Conservation (phyloP, 345 rosid genomes). For the Draba incana region DNA sequence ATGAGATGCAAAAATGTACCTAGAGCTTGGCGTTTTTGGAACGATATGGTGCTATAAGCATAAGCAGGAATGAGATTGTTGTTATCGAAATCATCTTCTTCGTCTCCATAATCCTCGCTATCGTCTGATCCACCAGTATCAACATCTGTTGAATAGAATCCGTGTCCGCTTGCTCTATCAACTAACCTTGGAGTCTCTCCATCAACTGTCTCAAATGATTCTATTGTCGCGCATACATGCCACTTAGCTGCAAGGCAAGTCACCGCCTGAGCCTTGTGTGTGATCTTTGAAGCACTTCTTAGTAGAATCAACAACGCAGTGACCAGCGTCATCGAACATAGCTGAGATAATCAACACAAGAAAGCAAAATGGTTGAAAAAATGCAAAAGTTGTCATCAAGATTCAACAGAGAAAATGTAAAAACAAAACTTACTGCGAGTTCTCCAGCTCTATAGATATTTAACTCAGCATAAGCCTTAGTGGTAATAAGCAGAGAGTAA, state of each 20-base stretch:
- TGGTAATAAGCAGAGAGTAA: slow-evolving; percentile 77
- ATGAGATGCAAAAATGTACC: slow-evolving; percentile 47
- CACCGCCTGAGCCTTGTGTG: slow-evolving; percentile 88
- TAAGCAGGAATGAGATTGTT: slow-evolving; percentile 64
- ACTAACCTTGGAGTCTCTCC: slow-evolving; percentile 65
- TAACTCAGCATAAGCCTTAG: slow-evolving; percentile 55
- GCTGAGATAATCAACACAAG: slow-evolving; percentile 46
- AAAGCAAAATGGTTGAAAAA: not conserved
- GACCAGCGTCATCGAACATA: slow-evolving; percentile 76
- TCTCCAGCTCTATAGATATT: slow-evolving; percentile 79
- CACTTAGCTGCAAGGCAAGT: slow-evolving; percentile 93
- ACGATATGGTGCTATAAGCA: slow-evolving; percentile 76
- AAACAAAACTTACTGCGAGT: slow-evolving; percentile 64
- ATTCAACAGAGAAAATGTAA: not conserved
- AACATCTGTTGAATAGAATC: slow-evolving; percentile 41
- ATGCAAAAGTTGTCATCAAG: slow-evolving; percentile 10
- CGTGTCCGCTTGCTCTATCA: slow-evolving; percentile 31
- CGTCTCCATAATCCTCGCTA: slow-evolving; percentile 61
- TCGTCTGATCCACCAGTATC: slow-evolving; percentile 57
- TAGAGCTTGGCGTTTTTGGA: slow-evolving; percentile 89
- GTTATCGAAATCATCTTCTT: slow-evolving; percentile 89
- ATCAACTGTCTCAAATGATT: slow-evolving; percentile 59
- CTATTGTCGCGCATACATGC: slow-evolving; percentile 90
- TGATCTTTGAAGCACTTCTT: slow-evolving; percentile 87
- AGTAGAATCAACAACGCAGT: slow-evolving; percentile 64